Evolutionary conservation across 805 yeast species (phyloP).

Genomic region (Barnettozyma sp.): DNA sequence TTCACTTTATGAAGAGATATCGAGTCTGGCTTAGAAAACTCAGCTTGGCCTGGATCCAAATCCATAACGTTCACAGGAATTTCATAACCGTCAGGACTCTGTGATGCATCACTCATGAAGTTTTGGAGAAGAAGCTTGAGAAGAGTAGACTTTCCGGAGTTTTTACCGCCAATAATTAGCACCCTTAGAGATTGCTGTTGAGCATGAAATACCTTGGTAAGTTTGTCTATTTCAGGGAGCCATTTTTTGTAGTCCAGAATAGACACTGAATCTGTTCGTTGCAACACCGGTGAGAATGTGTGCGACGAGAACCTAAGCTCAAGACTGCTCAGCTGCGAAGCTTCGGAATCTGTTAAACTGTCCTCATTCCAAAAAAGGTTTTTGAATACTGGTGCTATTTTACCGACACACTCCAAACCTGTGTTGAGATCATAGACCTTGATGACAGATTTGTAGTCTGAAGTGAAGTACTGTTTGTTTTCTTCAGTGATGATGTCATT

Average conservation of each 20-base stretch:
- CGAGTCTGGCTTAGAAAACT: constrained; percentile 64
- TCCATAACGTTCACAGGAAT: constrained; percentile 50
- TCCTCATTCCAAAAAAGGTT: constrained; percentile 30
- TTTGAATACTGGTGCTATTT: constrained; percentile 39
- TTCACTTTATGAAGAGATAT: constrained; percentile 44
- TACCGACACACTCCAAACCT: constrained; percentile 41
- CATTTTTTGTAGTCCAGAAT: constrained; percentile 22
- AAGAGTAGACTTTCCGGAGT: constrained; percentile 78
- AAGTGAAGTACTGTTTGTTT: constrained; percentile 32
- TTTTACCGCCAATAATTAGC: constrained; percentile 45
- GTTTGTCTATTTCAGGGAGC: constrained; percentile 36
- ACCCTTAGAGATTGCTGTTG: constrained; percentile 21
- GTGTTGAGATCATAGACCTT: constrained; percentile 31
- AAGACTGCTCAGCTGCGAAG: constrained; percentile 13
- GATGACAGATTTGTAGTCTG: constrained; percentile 38
- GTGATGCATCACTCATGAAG: constrained; percentile 25
- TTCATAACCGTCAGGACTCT: constrained; percentile 8
- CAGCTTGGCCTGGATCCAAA: constrained; percentile 87
- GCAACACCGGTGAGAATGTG: constrained; percentile 33
- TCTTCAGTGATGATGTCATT: constrained; percentile 27
- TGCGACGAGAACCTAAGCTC: constrained; percentile 27
- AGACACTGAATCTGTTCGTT: constrained; percentile 23
- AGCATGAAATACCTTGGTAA: constrained; percentile 30
- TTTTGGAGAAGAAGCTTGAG: constrained; percentile 47
- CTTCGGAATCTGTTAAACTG: constrained; percentile 12